Evolutionary conservation across 495 filamentous ascomycete genomes (phyloP), one percentile per base, ranked within the genome.

Genomic region (Sabuloglossum arenarium): DNA sequence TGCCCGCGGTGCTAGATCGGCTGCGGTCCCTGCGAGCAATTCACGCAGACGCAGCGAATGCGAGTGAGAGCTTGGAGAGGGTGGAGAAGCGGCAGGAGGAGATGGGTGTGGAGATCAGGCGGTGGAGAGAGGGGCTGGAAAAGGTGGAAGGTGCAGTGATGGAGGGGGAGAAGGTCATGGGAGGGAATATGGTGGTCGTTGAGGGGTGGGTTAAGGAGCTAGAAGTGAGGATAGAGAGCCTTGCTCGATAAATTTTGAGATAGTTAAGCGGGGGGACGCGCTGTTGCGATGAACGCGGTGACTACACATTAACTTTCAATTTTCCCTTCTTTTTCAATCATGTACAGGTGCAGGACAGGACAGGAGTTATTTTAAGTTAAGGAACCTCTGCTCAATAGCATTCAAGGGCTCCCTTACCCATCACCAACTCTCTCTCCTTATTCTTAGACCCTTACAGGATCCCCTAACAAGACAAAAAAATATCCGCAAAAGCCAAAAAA

Each of bases 151-250:
- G 69, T 50, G 78, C 81, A 47, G 78, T 96, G 63, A 69, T 69
- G 30, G 73, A 81, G 50, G 80, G 80, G 12, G 81, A 86, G 63
- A 71, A 73, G 24, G 73, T 78, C n/a, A 78, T 90, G 67, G 75
- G 74, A 59, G 74, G 71, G 30, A 97, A 98, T 66, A 80, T 88
- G 64, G 79, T 80, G 53, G 74, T 83, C 19, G 80, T 97, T 37
- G 83, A 88, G 59, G 79, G 76, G 45, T 95, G 89, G 90, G 87
- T 98, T 16, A 85, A 82, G 66, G 85, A 84, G 39, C 66, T 98
- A 37, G 91, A 98, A 70, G 74, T 71, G 58, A 82, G 81, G 66
- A 75, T 94, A 65, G 74, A 71, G 19, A 73, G 72, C 53, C 64
- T 84, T 60, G 69, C 5, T 14, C 25, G 56, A 28, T 42, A 55